A percentile compares a stretch with the other conserved stretches of the same genome.
Evolutionary conservation across 2,329 filamentous ascomycete genomes (phyloP).

Genomic region (Coniochaeta sp.): DNA sequence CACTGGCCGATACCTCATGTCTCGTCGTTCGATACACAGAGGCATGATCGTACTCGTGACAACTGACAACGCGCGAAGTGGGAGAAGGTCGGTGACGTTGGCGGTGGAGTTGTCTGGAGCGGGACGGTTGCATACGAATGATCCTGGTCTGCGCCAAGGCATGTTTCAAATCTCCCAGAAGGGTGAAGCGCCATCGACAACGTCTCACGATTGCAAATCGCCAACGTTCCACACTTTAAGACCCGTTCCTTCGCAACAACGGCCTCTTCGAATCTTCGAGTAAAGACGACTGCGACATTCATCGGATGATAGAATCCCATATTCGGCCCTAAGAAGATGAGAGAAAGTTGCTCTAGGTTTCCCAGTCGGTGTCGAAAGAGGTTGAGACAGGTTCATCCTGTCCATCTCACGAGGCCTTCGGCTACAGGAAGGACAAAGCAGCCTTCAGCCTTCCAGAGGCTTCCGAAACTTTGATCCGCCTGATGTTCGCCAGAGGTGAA

Average conservation of each 20-base stretch:
- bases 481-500: slow-evolving; percentile 3
- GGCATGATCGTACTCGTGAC: too few species aligned
- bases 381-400: too few species aligned
- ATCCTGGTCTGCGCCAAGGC: not conserved
- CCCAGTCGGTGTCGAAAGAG: too few species aligned
- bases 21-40: too few species aligned
- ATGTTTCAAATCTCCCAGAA: slow-evolving; percentile 1
- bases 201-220: slow-evolving; percentile 15
- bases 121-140: not conserved
- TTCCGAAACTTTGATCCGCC: slow-evolving; percentile 7
- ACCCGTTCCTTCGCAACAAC: not conserved
- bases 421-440: not conserved
- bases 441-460: not conserved
- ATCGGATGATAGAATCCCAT: not conserved
- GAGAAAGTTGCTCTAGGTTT: too few species aligned
- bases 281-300: not conserved
- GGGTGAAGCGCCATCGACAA: not conserved
- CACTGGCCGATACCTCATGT: too few species aligned
- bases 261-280: too few species aligned
- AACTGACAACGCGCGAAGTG: not conserved
- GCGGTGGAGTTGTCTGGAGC: not conserved
- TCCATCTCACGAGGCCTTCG: too few species aligned
- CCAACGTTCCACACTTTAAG: not conserved
- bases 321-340: too few species aligned
- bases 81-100: not conserved